A percentile compares a stretch with the other conserved stretches of the same genome.
Evolutionary conservation across 768 basidiomycete genomes (phyloP).

Genomic region (Myochromella boudieri): DNA sequence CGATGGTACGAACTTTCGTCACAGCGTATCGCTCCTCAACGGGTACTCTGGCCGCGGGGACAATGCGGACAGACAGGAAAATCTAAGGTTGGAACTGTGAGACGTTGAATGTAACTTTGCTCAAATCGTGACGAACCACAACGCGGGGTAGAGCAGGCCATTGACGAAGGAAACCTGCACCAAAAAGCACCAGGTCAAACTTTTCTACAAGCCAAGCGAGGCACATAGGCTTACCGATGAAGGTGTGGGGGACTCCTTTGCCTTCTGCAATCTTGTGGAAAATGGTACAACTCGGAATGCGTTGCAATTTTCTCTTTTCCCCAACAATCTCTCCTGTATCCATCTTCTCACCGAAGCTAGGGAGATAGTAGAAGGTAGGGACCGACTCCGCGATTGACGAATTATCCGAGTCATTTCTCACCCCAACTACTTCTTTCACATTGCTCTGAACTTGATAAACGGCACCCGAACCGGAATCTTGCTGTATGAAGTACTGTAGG

Average conservation of each 20-base stretch:
- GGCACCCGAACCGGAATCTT: slow-evolving; percentile 20
- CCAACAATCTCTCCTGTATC: slow-evolving; percentile 12
- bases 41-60: slow-evolving; percentile 50
- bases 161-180: slow-evolving; percentile 54
- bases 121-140: slow-evolving; percentile 47
- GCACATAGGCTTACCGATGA: slow-evolving; percentile 37
- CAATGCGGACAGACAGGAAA: slow-evolving; percentile 58
- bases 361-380: slow-evolving; percentile 14
- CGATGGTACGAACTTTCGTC: slow-evolving; percentile 53
- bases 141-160: slow-evolving; percentile 71
- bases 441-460: not conserved
- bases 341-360: slow-evolving; percentile 14
- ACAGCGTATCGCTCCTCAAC: slow-evolving; percentile 54
- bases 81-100: slow-evolving; percentile 36
- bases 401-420: slow-evolving; percentile 12
- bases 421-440: not conserved
- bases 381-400: slow-evolving; percentile 1
- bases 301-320: slow-evolving; percentile 26
- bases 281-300: slow-evolving; percentile 54
- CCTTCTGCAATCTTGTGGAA: slow-evolving; percentile 57
- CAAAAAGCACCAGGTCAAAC: not conserved
- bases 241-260: slow-evolving; percentile 63
- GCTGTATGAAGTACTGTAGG: slow-evolving; percentile 54
- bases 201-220: not conserved
- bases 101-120: not conserved